Base-by-base conservation (phyloP, 371 early-diverging fungal species). In the Cokeromyces recurvatus region DNA sequence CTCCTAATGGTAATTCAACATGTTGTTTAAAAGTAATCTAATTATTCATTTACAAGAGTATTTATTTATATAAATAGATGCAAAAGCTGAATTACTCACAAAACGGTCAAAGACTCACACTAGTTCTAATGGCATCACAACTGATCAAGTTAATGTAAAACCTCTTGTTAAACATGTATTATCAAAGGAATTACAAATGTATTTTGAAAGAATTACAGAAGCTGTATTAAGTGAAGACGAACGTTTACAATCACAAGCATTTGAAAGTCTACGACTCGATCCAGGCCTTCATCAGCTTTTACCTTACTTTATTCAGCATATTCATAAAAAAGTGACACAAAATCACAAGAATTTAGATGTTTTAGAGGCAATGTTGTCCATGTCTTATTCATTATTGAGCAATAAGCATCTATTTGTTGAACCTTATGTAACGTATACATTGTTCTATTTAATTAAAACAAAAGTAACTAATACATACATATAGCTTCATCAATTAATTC, bases 241-340 rank as follows among this genome's bases (percentile, higher is more conserved):
- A 31, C 72, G 82, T 25, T 62, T 89, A 27, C 80, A 82, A 46
- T 73, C 79, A 0, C 72, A 92, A 12, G 98, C 95, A 5, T 77
- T 94, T 39, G 88, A 94, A 55, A 91, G 92, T 69, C 61, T 99
- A 21, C 66, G 81, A 19, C 60, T 77, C 12, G 99, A 99, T 68
- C 91, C 97, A 9, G 99, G 99, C 14, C 84, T 99, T 43, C 98
- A 99, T 67, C 96, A 95, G 57, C 78, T 99, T 16, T 73, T 99
- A 16, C 99, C 99, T 0, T 99, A 99, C 71, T 97, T 99, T 80
- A 86, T 98, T 17, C 91, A 96, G 60, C 93, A 94, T 52, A 89
- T 98, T 44, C 87, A 89, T 23, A 93, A 95, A 53, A 85, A 89
- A 56, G 79, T 91, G 24, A 86, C 88, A 23, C 82, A 88, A 59